phyloP scores from a whole-genome alignment of 805 yeast genomes.

The Saturnispora bothae region DNA sequence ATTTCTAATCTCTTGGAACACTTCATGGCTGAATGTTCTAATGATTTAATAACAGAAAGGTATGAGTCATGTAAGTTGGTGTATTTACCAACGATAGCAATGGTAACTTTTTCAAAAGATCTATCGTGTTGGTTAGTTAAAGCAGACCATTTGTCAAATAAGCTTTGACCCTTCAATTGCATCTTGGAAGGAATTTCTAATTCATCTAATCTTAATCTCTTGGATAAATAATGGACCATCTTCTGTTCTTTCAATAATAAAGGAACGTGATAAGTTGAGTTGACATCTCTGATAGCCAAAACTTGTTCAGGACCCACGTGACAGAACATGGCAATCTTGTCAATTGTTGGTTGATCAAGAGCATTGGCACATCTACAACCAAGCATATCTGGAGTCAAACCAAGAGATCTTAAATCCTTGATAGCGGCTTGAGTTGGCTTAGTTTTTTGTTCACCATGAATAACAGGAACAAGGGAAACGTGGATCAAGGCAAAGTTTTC shows the following conservation, averaged over 20 bases:
- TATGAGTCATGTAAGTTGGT: slow-evolving; percentile 93
- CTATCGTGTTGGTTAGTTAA: slow-evolving; percentile 75
- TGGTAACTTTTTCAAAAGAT: slow-evolving; percentile 77
- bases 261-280: slow-evolving; percentile 96
- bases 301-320: slow-evolving; percentile 99
- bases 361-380: slow-evolving; percentile 92
- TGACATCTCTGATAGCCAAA: slow-evolving; percentile 91
- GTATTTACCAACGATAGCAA: slow-evolving; percentile 96
- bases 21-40: slow-evolving; percentile 92
- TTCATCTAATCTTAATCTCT: slow-evolving; percentile 52
- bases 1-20: slow-evolving; percentile 77
- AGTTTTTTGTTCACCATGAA: slow-evolving; percentile 97
- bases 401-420: slow-evolving; percentile 89
- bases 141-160: slow-evolving; percentile 69
- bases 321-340: slow-evolving; percentile 97
- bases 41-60: slow-evolving; percentile 85
- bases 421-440: slow-evolving; percentile 99
- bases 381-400: slow-evolving; percentile 91
- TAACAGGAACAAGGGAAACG: slow-evolving; percentile 94
- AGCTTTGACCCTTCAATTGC: slow-evolving; percentile 49
- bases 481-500: slow-evolving; percentile 94
- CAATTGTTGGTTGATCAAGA: slow-evolving; percentile 76
- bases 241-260: slow-evolving; percentile 79
- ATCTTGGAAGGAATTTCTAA: slow-evolving; percentile 40
- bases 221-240: slow-evolving; percentile 59